Base-by-base conservation (phyloP, 2,329 filamentous ascomycete species). In the Hypomyces rosellus region DNA sequence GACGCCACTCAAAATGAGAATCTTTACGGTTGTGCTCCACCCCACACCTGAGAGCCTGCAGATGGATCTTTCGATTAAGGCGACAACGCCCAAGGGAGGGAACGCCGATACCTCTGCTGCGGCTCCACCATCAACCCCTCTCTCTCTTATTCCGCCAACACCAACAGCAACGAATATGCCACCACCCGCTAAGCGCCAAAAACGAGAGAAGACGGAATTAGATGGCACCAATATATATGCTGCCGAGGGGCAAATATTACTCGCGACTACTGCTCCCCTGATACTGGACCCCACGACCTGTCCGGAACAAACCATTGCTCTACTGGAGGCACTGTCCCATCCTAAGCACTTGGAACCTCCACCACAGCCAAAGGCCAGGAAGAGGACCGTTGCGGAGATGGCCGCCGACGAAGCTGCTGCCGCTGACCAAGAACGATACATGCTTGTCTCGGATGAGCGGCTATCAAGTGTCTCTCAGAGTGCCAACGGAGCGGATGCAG, bases 401-500 rank as follows among this genome's bases (percentile, higher is more conserved):
- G 93, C 89, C 8, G 92, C 92, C 7, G 93, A 99, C 63, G 91
- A 99, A 69, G 92, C 93, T 1, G 78, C 89, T 53, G 89, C 90
- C 1, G 92, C 91, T 18, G 88, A 90, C 52, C 84, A 89, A 56
- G 91, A 99, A 68, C 82, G 89, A 43, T 95, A 89, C 58, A 93
- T 99, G 89, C 84, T 97, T 46, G 85, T 89, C 18, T 82, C 91
- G 69, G 93, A 99, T 62, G 92, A 96, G 60, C 81, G 89, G 5
- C 77, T 90, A 53, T 78, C 82, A 12, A 76, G 79, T 4, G 74
- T 77, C 38, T 78, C 77, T 7, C 78, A 82, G 53, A 76, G 78
- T 51, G 76, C 76, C 3, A 70, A 75, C 12, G 77, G 78, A 34
- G 69, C 80, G n/a, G 85, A 88, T 53, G 82, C 79, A 16, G 90